phyloP scores from a whole-genome alignment of 2,329 filamentous ascomycete genomes.

The Coniochaeta prunicola region DNA sequence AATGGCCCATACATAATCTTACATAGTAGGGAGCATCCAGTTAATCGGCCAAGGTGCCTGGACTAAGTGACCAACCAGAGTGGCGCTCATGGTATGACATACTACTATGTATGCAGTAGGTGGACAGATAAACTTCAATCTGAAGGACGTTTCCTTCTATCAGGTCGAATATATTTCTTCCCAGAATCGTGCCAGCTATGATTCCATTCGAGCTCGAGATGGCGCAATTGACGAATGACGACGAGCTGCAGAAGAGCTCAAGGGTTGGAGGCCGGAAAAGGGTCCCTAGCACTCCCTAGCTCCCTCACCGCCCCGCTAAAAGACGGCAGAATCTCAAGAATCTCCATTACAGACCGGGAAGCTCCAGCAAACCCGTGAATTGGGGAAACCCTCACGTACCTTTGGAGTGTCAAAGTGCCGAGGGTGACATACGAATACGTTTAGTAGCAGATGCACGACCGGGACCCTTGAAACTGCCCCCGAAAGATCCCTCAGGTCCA shows the following conservation, averaged over 20 bases:
- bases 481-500: neutral
- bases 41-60: too few species aligned
- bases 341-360: neutral
- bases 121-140: too few species aligned
- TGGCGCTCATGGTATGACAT: too few species aligned
- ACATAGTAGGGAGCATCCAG: too few species aligned
- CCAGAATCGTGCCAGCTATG: neutral
- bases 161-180: neutral
- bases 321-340: neutral
- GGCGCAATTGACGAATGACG: constrained; percentile 2
- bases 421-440: neutral
- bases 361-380: neutral
- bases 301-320: neutral
- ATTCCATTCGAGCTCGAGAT: neutral
- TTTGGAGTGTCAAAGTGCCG: neutral
- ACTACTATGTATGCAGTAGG: too few species aligned
- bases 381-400: neutral
- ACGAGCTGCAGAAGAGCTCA: neutral
- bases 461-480: neutral
- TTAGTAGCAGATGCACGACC: neutral
- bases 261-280: neutral
- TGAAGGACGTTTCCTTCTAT: neutral
- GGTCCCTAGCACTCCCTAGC: neutral
- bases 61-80: too few species aligned
- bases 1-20: too few species aligned